Evolutionary conservation across 768 basidiomycete species (phyloP), one percentile per base, ranked within the genome.

Genomic region (Suillus clintonianus): DNA sequence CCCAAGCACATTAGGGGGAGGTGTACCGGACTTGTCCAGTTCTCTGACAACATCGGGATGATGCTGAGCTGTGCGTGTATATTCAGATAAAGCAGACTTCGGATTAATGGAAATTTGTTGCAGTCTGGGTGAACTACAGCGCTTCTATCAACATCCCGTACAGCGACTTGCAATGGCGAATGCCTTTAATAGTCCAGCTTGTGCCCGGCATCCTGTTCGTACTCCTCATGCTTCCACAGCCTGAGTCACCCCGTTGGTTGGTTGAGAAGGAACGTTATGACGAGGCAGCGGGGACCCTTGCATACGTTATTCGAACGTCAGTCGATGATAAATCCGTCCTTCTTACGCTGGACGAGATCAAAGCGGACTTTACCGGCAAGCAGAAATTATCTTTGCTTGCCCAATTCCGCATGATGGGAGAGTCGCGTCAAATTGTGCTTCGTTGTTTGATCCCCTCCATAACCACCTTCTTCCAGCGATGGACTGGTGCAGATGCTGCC

Each of bases 211-310:
- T 83, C 19, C 64, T 87, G 0, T 82, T 88, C 66, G 67, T 82
- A 9, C 61, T 80, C 41, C 69, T 75, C 6, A 84, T 86, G 81
- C 53, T 79, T 8, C 80, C 79, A 59, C 82, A 85, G 62, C 82
- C 84, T 6, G 85, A 86, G 66, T 86, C 85, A 1, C 86, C 86
- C 14, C 77, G 85, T n/a, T 85, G 82, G 82, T 72, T 86, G 27
- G 83, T 82, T 27, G 84, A 85, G 68, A 76, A 80, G 58, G 74
- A 77, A 32, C 74, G 77, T 42, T 77, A 80, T 39, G 79, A 79
- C 15, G 75, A 76, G 15, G 85, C 84, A 19, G 79, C 77, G 0
- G 69, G 37, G 19, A 77, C 73, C 8, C 76, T 82, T 5, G 82
- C 81, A 5, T 83, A 71, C 54, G 72, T 74, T 2, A 69, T 65